Percentiles rank a stretch among this genome's conserved stretches.
Evolutionary conservation across 176 grass and related monocot species (phyloP).

Genomic region (Chrysopogon serrulatus): DNA sequence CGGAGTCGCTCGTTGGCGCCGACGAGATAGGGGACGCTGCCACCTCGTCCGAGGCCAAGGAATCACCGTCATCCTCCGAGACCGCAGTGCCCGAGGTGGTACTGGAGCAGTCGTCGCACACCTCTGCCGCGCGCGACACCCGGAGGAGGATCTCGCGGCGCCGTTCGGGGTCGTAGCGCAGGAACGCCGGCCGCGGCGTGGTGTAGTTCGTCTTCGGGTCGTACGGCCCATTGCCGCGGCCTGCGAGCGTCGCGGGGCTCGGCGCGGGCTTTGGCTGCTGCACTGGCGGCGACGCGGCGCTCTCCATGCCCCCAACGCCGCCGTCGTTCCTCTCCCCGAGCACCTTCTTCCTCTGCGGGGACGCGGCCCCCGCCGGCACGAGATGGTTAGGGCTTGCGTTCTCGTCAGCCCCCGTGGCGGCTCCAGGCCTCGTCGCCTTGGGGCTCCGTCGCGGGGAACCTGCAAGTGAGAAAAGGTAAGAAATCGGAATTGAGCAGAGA

Average conservation of each 20-base stretch:
- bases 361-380: neutral
- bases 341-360: slow-evolving; percentile 36
- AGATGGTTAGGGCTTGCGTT: neutral
- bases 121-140: slow-evolving; percentile 28
- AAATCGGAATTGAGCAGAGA: neutral
- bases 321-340: slow-evolving; percentile 21
- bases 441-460: slow-evolving; percentile 21
- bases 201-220: slow-evolving; percentile 80
- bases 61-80: slow-evolving; percentile 8
- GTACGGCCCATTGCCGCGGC: slow-evolving; percentile 34
- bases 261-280: neutral
- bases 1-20: neutral
- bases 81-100: neutral
- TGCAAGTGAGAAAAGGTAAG: neutral
- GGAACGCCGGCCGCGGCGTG: slow-evolving; percentile 65
- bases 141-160: slow-evolving; percentile 51
- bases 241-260: slow-evolving; percentile 9
- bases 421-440: neutral
- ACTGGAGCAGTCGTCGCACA: slow-evolving; percentile 17
- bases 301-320: neutral
- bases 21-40: neutral
- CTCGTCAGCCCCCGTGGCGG: slow-evolving; percentile 24
- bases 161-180: slow-evolving; percentile 66
- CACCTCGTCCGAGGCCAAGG: neutral
- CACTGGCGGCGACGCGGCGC: neutral